Evolutionary conservation across 1,284 basidiomycete genomes (phyloP).

Genomic region (Pascua sp.): DNA sequence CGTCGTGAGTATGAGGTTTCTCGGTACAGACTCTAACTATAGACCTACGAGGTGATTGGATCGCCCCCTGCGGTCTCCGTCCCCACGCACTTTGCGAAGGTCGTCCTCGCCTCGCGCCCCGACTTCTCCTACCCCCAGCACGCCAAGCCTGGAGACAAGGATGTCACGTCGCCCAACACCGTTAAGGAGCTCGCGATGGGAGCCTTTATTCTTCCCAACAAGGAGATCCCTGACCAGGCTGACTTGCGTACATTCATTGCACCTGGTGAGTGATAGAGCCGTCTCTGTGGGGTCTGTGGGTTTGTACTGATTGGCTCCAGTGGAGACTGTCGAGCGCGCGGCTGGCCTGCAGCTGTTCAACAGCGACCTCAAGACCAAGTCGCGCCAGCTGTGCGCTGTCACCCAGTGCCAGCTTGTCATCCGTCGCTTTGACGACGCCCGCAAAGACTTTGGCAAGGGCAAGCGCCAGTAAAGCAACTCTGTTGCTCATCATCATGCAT

Average conservation of each 20-base stretch:
- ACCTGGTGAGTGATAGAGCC: constrained; percentile 59
- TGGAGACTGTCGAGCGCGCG: constrained; percentile 86
- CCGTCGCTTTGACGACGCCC: constrained; percentile 80
- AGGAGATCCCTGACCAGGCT: constrained; percentile 77
- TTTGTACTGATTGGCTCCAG: constrained; percentile 47
- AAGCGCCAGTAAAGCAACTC: background rate
- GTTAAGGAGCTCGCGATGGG: constrained; percentile 74
- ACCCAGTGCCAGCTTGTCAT: constrained; percentile 81
- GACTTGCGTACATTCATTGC: constrained; percentile 74
- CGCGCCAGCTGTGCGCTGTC: constrained; percentile 82
- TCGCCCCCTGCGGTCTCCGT: constrained; percentile 84
- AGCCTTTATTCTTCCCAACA: constrained; percentile 92
- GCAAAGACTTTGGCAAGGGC: constrained; percentile 53
- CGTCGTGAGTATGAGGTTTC: constrained; percentile 61
- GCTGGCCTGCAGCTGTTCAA: constrained; percentile 88
- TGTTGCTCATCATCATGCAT: background rate
- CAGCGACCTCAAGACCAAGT: constrained; percentile 69
- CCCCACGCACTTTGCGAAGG: constrained; percentile 98
- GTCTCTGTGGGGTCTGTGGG: background rate
- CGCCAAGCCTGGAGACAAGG: constrained; percentile 23
- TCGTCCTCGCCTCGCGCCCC: constrained; percentile 75
- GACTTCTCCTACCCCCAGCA: constrained; percentile 68
- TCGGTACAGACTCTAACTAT: background rate
- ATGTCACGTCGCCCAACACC: constrained; percentile 31
- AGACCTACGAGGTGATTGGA: constrained; percentile 93